phyloP scores from a whole-genome alignment of 139 green algal genomes.

The Ettlia oleoabundans region DNA sequence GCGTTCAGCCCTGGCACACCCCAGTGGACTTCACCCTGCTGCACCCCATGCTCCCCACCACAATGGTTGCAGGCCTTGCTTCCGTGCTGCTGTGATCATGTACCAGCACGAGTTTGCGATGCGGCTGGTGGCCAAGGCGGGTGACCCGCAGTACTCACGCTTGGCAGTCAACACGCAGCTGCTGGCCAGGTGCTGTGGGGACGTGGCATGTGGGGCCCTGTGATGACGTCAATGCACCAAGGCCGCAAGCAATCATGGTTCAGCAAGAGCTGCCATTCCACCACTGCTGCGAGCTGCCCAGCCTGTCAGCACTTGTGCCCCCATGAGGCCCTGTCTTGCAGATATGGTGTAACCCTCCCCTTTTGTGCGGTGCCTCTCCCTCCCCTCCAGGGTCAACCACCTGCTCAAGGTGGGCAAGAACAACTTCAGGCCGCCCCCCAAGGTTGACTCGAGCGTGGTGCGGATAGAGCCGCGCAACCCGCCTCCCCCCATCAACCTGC shows the following conservation, averaged over 20 bases:
- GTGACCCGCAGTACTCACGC: constrained; percentile 90
- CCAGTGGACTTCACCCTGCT: too few species aligned
- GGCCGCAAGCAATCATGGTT: neutral
- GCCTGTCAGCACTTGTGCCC: too few species aligned
- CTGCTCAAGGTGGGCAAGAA: constrained; percentile 89
- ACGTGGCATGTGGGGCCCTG: too few species aligned
- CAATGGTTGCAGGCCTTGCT: constrained; percentile 60
- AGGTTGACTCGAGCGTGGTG: constrained; percentile 97
- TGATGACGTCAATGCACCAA: too few species aligned
- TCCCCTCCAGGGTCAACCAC: constrained; percentile 37
- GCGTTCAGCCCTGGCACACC: too few species aligned
- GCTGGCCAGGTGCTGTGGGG: constrained; percentile 68
- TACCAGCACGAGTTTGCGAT: constrained; percentile 99
- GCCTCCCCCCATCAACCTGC: constrained; percentile 93
- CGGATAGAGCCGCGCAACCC: constrained; percentile 97
- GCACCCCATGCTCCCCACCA: too few species aligned
- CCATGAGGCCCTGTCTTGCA: too few species aligned
- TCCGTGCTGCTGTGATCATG: constrained; percentile 97
- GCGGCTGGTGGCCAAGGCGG: constrained; percentile 91
- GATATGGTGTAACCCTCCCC: too few species aligned
- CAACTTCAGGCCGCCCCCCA: constrained; percentile 96
- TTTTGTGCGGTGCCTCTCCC: too few species aligned
- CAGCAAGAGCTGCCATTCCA: too few species aligned
- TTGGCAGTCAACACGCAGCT: constrained; percentile 98
- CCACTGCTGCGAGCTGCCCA: too few species aligned